Base-by-base conservation (phyloP, 2,329 filamentous ascomycete species). In the Cercospora berteroae region DNA sequence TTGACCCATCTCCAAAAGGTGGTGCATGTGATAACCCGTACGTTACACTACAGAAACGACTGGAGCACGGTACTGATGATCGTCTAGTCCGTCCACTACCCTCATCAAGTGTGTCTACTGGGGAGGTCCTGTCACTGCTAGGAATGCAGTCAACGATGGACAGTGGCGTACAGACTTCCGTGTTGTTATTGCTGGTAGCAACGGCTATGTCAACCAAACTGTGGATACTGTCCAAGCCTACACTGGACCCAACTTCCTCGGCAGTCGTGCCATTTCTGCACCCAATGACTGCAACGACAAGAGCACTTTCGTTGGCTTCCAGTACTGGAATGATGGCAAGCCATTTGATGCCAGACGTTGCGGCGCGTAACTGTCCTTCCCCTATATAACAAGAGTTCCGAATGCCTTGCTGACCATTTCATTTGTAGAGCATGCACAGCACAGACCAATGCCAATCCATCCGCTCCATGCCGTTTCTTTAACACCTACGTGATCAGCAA, bases 271-370 rank as follows among this genome's bases (percentile, higher is more conserved):
- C 10, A 76, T 78, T 18, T 70, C 70, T 55, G 74, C 73, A 8
- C 74, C 73, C 9, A 70, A 66, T 33, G 73, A 75, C 69, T 69
- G 71, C 65, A 63, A 74, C 16, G 72, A 73, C 23, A 60, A 64
- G 3, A 70, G 74, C 63, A 74, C 73, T 9, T 75, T 71, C 68
- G 73, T 78, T 64, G 74, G 73, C 39, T 55, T 60, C n/a, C 72
- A 70, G 58, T 64, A 69, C 44, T 76, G 76, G 69, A 75, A 74
- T 33, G 66, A 67, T 31, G 72, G 73, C n/a, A 29, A 56, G n/a
- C 74, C 74, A 27, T 78, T 76, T 64, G 74, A 79, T 62, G 68
- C 74, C 27, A 60, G 69, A 27, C 71, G 76, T n/a, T 80, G 78
- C 61, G 72, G 74, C 23, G 72, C 73, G 44, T 48, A 48, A 20